Base-by-base conservation (phyloP, 2,329 filamentous ascomycete species). In the Blastomyces percursus region DNA sequence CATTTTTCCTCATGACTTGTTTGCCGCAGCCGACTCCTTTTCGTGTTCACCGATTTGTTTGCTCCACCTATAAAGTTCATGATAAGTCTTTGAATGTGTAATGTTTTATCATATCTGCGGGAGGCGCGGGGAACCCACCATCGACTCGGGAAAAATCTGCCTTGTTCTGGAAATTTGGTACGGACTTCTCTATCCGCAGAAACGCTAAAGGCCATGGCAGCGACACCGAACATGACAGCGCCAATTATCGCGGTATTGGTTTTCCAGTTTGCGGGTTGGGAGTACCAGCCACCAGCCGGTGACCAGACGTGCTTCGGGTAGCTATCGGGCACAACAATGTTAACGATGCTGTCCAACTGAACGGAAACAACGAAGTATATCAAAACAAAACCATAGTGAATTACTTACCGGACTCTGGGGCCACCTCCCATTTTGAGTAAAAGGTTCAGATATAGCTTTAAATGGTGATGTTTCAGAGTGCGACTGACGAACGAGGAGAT, bases 271-370 rank as follows among this genome's bases (percentile, higher is more conserved):
- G 84, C 82, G 61, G 94, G 94, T 76, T 96, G 93, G 61, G 88
- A 81, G 79, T 99, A 99, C 94, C 94, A 99, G 78, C 94, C 94
- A 83, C 94, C 94, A 68, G 93, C 83, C 66, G 94, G 94, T 73
- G 94, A 97, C 94, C 94, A 99, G 83, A 99, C 91, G 83, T 99
- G 93, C 83, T 96, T 96, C 77, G 91, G 92, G 79, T 96, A 96
- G 74, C 91, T 96, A 71, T 38, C 35, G 30, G n/a, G 30, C n/a
- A 19, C 61, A 63, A 21, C 21, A 21, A 21, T 16, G 54, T 64
- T 55, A 62, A 62, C 27, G 27, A 67, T 11, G 35, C 16, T 42
- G 21, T 38, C 27, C 40, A 46, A 60, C 69, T 64, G 66, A 38
- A 64, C 63, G 64, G 60, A 63, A 56, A 63, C 58, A n/a, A 59